Percentiles rank a stretch among this genome's conserved stretches.
Conservation (phyloP, 805 yeast genomes). For the Lipomyces spencermartinsiae region DNA sequence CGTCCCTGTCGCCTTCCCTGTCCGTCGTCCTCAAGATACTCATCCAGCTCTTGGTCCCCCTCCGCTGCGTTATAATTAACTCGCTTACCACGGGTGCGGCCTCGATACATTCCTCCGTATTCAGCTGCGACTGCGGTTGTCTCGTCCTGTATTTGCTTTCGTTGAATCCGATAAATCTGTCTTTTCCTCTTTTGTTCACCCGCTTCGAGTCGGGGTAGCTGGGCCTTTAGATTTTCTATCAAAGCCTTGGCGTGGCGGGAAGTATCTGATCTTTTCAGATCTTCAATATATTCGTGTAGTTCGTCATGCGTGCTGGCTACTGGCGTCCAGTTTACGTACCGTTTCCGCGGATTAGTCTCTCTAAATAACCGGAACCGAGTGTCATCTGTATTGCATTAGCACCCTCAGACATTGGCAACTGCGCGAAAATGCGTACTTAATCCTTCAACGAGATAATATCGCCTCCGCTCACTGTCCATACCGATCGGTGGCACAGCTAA, state of each 20-base stretch:
- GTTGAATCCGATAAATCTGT: conserved; percentile 18
- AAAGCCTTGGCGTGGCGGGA: conserved; percentile 24
- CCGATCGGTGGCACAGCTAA: conserved; percentile 40
- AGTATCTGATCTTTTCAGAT: conserved; percentile 20
- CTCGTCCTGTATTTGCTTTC: conserved; percentile 31
- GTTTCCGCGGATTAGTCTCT: conserved; percentile 44
- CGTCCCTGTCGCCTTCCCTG: conserved; percentile 10
- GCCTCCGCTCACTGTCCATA: conserved; percentile 35
- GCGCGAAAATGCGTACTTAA: conserved; percentile 14
- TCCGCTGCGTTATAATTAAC: conserved; percentile 42
- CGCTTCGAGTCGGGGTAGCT: conserved; percentile 34
- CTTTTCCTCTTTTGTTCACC: conserved; percentile 31
- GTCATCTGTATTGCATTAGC: conserved; percentile 38
- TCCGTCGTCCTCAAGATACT: conserved; percentile 25
- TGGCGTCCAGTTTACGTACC: conserved; percentile 46
- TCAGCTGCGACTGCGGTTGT: conserved; percentile 15
- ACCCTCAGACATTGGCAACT: background rate
- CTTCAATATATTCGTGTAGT: conserved; percentile 36
- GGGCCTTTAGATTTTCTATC: conserved; percentile 15
- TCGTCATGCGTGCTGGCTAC: conserved; percentile 44
- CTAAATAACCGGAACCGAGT: conserved; percentile 47
- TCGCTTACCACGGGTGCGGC: conserved; percentile 45
- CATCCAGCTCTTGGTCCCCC: conserved; percentile 27
- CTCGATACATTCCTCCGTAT: conserved; percentile 44
- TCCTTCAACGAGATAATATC: conserved; percentile 43